Evolutionary conservation across 495 filamentous ascomycete species (phyloP).

Genomic region (Aspergillus egyptiacus): DNA sequence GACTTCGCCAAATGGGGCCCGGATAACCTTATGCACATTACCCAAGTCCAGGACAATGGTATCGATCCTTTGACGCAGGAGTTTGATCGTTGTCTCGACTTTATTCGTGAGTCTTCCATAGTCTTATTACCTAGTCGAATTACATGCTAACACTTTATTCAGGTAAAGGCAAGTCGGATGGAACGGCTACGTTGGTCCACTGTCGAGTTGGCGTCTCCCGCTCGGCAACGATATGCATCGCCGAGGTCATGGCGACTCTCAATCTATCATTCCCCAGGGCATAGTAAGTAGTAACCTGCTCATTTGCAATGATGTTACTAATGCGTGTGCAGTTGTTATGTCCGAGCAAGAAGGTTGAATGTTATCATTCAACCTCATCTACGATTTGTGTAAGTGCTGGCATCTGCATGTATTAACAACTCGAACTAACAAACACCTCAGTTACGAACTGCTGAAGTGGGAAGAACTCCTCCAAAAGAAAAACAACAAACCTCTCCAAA

Average conservation of each 20-base stretch:
- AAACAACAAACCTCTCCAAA: slow-evolving; percentile 43
- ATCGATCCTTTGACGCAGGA: slow-evolving; percentile 87
- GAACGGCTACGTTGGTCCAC: slow-evolving; percentile 87
- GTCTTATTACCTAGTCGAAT: not conserved
- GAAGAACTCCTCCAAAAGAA: slow-evolving; percentile 61
- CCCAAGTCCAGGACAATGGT: slow-evolving; percentile 90
- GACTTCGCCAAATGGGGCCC: slow-evolving; percentile 61
- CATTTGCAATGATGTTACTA: slow-evolving; percentile 2
- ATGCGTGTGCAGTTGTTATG: slow-evolving; percentile 62
- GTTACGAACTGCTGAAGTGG: slow-evolving; percentile 81
- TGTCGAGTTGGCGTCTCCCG: slow-evolving; percentile 94
- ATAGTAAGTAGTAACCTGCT: slow-evolving; percentile 51
- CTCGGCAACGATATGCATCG: slow-evolving; percentile 95
- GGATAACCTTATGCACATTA: slow-evolving; percentile 71
- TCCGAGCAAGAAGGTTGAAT: slow-evolving; percentile 80
- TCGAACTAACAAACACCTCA: slow-evolving; percentile 18
- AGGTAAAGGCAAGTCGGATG: slow-evolving; percentile 70
- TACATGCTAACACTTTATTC: slow-evolving; percentile 6
- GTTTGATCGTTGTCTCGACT: slow-evolving; percentile 80
- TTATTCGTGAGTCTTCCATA: slow-evolving; percentile 65
- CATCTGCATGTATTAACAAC: not conserved
- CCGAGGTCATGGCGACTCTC: slow-evolving; percentile 83
- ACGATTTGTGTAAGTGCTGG: slow-evolving; percentile 52
- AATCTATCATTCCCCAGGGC: slow-evolving; percentile 82
- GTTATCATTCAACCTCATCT: slow-evolving; percentile 69